Percentiles rank a stretch among this genome's conserved stretches.
phyloP scores from a whole-genome alignment of 75 land plant species.

The Picea sitchensis region DNA sequence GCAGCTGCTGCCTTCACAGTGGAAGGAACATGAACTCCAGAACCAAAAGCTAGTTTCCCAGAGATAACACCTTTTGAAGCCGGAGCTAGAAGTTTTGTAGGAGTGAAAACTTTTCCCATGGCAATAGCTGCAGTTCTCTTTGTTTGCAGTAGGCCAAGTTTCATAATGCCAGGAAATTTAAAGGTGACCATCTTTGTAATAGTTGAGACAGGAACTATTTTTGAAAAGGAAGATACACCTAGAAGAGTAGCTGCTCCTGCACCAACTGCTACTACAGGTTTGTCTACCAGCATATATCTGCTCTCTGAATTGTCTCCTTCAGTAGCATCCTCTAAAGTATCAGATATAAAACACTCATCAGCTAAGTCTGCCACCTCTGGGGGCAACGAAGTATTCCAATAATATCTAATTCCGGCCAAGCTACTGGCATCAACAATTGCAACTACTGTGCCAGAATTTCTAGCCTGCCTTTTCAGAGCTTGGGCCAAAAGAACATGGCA shows the following conservation, averaged over 20 bases:
- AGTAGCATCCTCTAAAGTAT: constrained; percentile 20
- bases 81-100: constrained; percentile 49
- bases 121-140: constrained; percentile 49
- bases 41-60: constrained; percentile 28
- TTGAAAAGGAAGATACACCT: constrained; percentile 69
- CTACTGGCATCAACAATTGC: constrained; percentile 80
- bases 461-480: constrained; percentile 57
- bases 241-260: constrained; percentile 85
- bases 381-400: constrained; percentile 74
- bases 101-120: constrained; percentile 47
- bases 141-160: constrained; percentile 51
- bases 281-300: constrained; percentile 28
- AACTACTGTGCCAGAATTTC: constrained; percentile 55
- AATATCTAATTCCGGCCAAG: constrained; percentile 63
- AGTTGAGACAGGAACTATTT: constrained; percentile 59
- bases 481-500: constrained; percentile 68
- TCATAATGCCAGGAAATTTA: constrained; percentile 54
- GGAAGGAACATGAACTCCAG: constrained; percentile 33
- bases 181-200: constrained; percentile 45
- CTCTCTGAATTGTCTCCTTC: constrained; percentile 9
- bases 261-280: constrained; percentile 76
- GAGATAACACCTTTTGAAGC: constrained; percentile 14
- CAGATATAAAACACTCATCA: constrained; percentile 36
- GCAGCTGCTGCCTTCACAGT: constrained; percentile 49
- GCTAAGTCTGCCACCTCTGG: constrained; percentile 48